Percentiles rank a stretch among this genome's conserved stretches.
Conservation (phyloP, 2,329 filamentous ascomycete species). For the Apiospora pterosperma region DNA sequence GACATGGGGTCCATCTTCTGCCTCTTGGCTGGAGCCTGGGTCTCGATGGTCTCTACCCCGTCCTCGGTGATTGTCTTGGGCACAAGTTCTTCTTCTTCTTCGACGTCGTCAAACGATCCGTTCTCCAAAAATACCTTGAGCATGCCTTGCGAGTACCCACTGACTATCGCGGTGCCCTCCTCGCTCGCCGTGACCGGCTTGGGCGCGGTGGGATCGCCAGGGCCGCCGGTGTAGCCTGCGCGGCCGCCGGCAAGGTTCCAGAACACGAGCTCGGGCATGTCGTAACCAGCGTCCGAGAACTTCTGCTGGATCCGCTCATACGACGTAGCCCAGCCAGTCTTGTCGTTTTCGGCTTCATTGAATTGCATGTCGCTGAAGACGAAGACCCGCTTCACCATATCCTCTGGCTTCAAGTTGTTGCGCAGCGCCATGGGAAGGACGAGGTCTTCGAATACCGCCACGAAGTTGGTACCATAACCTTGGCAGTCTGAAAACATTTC, state of each 20-base stretch:
- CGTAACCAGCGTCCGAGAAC: slow-evolving; percentile 49
- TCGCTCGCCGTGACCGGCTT: slow-evolving; percentile 48
- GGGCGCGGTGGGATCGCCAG: slow-evolving; percentile 30
- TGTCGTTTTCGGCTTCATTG: slow-evolving; percentile 28
- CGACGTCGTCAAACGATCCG: slow-evolving; percentile 40
- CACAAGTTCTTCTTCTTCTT: slow-evolving; percentile 27
- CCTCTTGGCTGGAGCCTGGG: slow-evolving; percentile 24
- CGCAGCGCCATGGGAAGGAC: slow-evolving; percentile 51
- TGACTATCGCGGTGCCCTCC: slow-evolving; percentile 45
- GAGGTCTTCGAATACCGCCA: slow-evolving; percentile 49
- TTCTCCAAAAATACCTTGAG: slow-evolving; percentile 54
- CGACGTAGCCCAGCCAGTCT: slow-evolving; percentile 36
- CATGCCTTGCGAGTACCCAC: slow-evolving; percentile 55
- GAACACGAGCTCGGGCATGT: slow-evolving; percentile 57
- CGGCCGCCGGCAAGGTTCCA: slow-evolving; percentile 50
- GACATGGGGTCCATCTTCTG: slow-evolving; percentile 39
- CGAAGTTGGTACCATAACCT: slow-evolving; percentile 48
- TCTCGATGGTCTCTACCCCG: not conserved
- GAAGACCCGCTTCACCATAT: slow-evolving; percentile 61
- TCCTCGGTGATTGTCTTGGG: slow-evolving; percentile 16
- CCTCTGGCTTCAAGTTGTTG: slow-evolving; percentile 47
- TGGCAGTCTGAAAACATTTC: slow-evolving; percentile 27
- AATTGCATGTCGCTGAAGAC: slow-evolving; percentile 63
- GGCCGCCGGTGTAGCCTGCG: slow-evolving; percentile 13
- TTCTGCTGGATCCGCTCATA: slow-evolving; percentile 45